Evolutionary conservation across 257 asterid genomes (phyloP), one percentile per base, ranked within the genome.

Genomic region (Primulina tabacum): DNA sequence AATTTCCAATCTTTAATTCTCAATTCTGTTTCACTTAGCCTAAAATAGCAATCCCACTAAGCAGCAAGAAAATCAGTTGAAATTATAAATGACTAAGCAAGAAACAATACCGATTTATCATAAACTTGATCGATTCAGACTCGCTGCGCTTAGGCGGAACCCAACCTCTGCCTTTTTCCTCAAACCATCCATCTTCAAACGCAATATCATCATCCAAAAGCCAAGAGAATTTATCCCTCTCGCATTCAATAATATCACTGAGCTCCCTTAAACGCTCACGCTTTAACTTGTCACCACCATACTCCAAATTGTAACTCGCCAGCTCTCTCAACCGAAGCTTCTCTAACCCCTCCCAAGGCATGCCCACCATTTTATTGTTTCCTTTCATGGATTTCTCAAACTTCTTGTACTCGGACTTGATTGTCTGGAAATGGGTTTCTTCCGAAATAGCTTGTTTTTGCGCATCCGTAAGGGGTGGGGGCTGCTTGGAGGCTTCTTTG

Each of bases 311-410:
- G 67, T 78, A 88, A 52, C 83, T 77, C 2, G 85, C 78, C 9
- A 90, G 80, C 73, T 89, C 95, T 64, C 87, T 77, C 85, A 89
- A 75, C 55, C 80, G 81, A 71, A 86, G 81, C 86, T 71, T 83
- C 78, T 86, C 95, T 73, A 83, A 64, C 30, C 89, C 70, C 83
- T 93, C 97, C 99, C 99, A 90, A 35, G 99, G 99, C 81, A 71
- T 77, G 32, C 99, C 99, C 75, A 86, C 84, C 76, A 87, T 75
- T 70, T 81, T 85, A 76, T 60, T 75, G 56, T 18, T 82, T 63
- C 47, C 77, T 2, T 43, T 65, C 35, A 74, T 26, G 28, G 81
- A 68, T 74, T 77, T 80, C 5, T 69, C 69, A 83, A 90, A 90
- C 73, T 71, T 85, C 35, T 68, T 85, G 89, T 86, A 93, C 57